Evolutionary conservation across 1,284 basidiomycete species (phyloP).

Genomic region (Cystobasidium pallidum): DNA sequence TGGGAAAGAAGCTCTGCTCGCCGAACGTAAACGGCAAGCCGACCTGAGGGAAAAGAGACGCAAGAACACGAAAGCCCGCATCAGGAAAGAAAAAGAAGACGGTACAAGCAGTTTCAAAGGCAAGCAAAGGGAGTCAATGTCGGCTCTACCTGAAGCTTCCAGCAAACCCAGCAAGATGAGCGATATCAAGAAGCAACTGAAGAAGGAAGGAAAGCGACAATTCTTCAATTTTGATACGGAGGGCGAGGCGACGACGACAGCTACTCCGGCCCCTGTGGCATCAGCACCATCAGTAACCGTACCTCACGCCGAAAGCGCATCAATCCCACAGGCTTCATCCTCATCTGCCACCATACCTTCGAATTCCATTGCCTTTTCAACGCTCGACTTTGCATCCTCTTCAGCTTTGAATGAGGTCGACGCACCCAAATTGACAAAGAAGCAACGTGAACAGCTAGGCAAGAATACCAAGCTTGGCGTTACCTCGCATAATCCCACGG

Average conservation of each 20-base stretch:
- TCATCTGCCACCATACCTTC: conserved; percentile 53
- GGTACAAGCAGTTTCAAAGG: conserved; percentile 24
- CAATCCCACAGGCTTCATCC: conserved; percentile 38
- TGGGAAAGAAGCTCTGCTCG: conserved; percentile 74
- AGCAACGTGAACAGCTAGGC: conserved; percentile 16
- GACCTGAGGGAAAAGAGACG: conserved; percentile 78
- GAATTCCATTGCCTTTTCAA: conserved; percentile 70
- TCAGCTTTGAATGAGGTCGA: conserved; percentile 48
- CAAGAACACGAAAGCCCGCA: conserved; percentile 68
- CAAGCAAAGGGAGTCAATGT: conserved; percentile 18
- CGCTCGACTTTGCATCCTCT: conserved; percentile 61
- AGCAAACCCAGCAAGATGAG: conserved; percentile 8
- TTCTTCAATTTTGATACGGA: conserved; percentile 31
- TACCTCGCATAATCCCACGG: conserved; percentile 69
- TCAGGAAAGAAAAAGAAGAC: conserved; percentile 61
- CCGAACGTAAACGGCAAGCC: conserved; percentile 75
- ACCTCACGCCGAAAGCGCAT: neutral
- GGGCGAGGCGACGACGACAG: neutral
- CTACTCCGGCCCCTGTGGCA: neutral
- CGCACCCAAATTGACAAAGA: conserved; percentile 30
- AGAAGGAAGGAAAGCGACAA: conserved; percentile 39
- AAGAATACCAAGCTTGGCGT: conserved; percentile 42
- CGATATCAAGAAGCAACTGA: conserved; percentile 36
- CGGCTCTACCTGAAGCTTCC: conserved; percentile 19
- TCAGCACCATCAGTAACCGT: neutral